phyloP scores from a whole-genome alignment of 352 stramenopile species.

The Pythium brassicae region DNA sequence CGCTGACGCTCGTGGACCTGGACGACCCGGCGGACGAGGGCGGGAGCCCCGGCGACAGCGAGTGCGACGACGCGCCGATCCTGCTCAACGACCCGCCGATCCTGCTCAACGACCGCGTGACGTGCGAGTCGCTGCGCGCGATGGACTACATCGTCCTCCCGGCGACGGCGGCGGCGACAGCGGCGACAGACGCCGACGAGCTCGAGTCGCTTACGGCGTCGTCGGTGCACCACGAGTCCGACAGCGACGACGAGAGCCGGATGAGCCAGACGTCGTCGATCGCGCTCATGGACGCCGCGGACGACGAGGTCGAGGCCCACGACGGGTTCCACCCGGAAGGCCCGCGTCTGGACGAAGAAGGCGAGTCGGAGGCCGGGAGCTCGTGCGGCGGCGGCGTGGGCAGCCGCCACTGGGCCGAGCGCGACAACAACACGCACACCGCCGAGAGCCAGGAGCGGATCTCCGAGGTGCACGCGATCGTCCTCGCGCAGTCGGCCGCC shows the following conservation, averaged over 20 bases:
- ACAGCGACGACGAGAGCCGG: slow-evolving; percentile 15
- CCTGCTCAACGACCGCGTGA: slow-evolving; percentile 39
- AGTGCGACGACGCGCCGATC: slow-evolving; percentile 29
- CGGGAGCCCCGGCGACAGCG: no score
- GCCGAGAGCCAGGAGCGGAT: slow-evolving; percentile 2
- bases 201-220: slow-evolving; percentile 19
- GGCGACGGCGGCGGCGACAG: not conserved
- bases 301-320: slow-evolving; percentile 18
- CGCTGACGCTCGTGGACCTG: slow-evolving; percentile 41
- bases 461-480: slow-evolving; percentile 11
- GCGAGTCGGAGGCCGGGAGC: slow-evolving; percentile 27
- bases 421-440: not conserved
- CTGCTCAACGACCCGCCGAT: slow-evolving; percentile 43
- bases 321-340: slow-evolving; percentile 11
- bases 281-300: slow-evolving; percentile 39
- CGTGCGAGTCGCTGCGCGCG: slow-evolving; percentile 30
- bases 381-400: slow-evolving; percentile 1
- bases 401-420: not conserved
- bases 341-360: slow-evolving; percentile 18
- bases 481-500: slow-evolving; percentile 4
- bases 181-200: slow-evolving; percentile 20
- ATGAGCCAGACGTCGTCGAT: slow-evolving; percentile 51
- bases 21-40: slow-evolving; percentile 8
- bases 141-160: slow-evolving; percentile 38
- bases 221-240: slow-evolving; percentile 26